phyloP scores from a whole-genome alignment of 2,329 filamentous ascomycete species.

The Fusarium hostae region DNA sequence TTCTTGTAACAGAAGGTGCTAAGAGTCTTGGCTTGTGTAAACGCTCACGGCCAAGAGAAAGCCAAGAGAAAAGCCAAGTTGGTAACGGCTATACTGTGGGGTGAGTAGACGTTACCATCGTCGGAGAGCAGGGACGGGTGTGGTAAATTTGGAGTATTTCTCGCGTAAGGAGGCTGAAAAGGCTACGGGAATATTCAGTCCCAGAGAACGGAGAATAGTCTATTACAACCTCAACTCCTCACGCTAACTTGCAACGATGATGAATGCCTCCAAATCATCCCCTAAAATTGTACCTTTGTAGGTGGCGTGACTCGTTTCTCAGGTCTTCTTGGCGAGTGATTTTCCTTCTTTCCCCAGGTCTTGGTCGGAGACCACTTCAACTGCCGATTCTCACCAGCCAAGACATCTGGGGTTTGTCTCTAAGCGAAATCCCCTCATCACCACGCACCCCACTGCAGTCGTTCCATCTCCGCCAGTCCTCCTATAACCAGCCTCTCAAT shows the following conservation, averaged over 20 bases:
- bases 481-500: background rate
- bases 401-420: background rate
- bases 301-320: background rate
- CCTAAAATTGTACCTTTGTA: background rate
- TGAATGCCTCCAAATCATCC: background rate
- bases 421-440: slow-evolving; percentile 1
- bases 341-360: background rate
- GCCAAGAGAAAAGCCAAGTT: slow-evolving; percentile 24
- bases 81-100: background rate
- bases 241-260: background rate
- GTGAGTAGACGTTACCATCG: background rate
- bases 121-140: background rate
- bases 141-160: slow-evolving; percentile 1
- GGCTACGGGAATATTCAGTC: background rate
- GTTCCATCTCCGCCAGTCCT: background rate
- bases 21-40: slow-evolving; percentile 21
- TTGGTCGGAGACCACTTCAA: slow-evolving; percentile 13
- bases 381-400: slow-evolving; percentile 6
- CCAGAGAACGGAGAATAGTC: too few species aligned
- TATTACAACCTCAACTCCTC: background rate
- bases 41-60: background rate
- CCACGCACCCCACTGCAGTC: background rate
- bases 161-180: background rate
- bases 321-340: slow-evolving; percentile 14
- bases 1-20: slow-evolving; percentile 22